Conservation (phyloP, 2,329 filamentous ascomycete species). For the Colletotrichum navitas region DNA sequence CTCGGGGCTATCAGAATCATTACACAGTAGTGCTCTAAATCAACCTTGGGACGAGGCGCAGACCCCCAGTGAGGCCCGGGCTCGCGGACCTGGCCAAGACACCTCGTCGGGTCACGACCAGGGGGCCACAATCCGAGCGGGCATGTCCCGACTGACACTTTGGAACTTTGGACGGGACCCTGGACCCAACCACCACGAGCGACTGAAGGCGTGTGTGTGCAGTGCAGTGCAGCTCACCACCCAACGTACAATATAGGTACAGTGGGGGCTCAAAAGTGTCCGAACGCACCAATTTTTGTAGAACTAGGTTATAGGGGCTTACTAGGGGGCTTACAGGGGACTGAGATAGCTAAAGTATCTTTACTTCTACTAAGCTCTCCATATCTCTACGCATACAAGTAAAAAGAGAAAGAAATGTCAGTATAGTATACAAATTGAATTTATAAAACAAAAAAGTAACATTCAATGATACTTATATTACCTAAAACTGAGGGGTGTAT, state of each 20-base stretch:
- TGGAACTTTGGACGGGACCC: conserved; percentile 21
- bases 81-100: conserved; percentile 11
- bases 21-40: background rate
- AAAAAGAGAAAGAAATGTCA: too few relatives aligned
- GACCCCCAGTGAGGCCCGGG: conserved; percentile 21
- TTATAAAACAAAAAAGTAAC: too few relatives aligned
- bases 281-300: too few relatives aligned
- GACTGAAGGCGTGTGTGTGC: background rate
- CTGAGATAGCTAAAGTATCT: too few relatives aligned
- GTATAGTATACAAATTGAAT: too few relatives aligned
- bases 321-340: too few relatives aligned
- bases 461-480: too few relatives aligned
- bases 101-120: conserved; percentile 3
- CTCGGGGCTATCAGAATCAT: conserved; percentile 10
- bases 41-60: conserved; percentile 21
- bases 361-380: too few relatives aligned
- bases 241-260: background rate
- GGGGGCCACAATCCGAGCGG: conserved; percentile 17
- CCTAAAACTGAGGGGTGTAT: too few relatives aligned
- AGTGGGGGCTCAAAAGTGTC: too few relatives aligned
- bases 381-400: too few relatives aligned
- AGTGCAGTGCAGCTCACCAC: conserved; percentile 11
- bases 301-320: too few relatives aligned
- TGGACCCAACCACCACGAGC: conserved; percentile 5
- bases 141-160: conserved; percentile 27